Conservation (phyloP, 164 flowering plant genomes). For the Sextonia rubra region DNA sequence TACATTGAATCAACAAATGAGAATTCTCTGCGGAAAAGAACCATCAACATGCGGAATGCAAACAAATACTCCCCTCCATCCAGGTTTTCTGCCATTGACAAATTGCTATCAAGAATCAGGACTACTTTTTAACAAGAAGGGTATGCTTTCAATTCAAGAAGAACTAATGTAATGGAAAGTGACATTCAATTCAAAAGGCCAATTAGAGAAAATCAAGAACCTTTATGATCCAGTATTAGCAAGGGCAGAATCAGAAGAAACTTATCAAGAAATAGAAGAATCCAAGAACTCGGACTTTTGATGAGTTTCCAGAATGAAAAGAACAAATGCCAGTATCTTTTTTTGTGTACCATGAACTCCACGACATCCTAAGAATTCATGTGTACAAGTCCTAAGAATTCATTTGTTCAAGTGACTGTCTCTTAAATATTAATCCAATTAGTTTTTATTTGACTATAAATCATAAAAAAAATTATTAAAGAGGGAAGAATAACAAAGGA, state of each 20-base stretch:
- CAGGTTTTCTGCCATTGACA: slow-evolving; percentile 62
- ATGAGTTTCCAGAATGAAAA: neutral
- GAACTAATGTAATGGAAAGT: neutral
- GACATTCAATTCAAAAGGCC: neutral
- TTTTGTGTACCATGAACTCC: neutral
- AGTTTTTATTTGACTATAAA: too few species aligned
- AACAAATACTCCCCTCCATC: slow-evolving; percentile 93
- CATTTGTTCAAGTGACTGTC: neutral
- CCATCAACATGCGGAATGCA: slow-evolving; percentile 95
- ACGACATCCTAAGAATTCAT: neutral
- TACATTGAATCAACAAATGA: slow-evolving; percentile 77
- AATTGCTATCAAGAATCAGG: slow-evolving; percentile 7
- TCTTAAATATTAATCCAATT: neutral
- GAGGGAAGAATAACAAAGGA: too few species aligned
- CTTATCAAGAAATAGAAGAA: neutral
- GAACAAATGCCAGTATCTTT: neutral
- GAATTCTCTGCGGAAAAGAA: slow-evolving; percentile 85
- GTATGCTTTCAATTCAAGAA: neutral
- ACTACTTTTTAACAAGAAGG: neutral
- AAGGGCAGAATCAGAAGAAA: neutral
- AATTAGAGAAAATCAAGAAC: neutral
- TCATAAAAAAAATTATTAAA: too few species aligned
- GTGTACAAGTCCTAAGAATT: neutral
- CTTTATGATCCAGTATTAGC: too few species aligned
- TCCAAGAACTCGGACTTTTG: neutral